Base-by-base conservation (phyloP, 257 asterid genomes). In the Petrea volubilis region DNA sequence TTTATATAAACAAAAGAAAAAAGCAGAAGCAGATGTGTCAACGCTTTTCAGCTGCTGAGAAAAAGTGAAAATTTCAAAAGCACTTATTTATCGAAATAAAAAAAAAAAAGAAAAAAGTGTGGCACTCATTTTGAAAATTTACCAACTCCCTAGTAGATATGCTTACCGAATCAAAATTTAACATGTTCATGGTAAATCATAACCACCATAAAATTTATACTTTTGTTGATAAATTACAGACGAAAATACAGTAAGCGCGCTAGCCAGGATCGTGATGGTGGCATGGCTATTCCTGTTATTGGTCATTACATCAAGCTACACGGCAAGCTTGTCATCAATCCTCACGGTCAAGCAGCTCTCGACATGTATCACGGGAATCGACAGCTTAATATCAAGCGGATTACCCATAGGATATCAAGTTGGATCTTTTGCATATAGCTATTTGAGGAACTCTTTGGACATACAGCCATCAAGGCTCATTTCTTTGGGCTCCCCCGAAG, bases 271-370 rank as follows among this genome's bases (percentile, higher is more conserved):
- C 49, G 91, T 89, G 71, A 68, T 89, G 80, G 74, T 89, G 76
- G 74, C 83, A 20, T 89, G 96, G 96, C 91, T 86, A 6, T 89
- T 89, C 67, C 79, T 86, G 59, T 75, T 89, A 55, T 56, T 89
- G 77, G 85, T 89, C 72, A 66, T 86, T 50, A 89, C 80, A 33
- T 85, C 96, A 12, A 89, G 90, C 69, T 89, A 89, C 73, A 89
- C 96, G 0, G 93, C 96, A 20, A 86, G 88, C 81, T 80, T 89
- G 80, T 82, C 96, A 51, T 83, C 96, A 13, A 83, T 85, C 73
- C 84, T 86, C 72, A 89, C 96, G 3, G 93, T 86, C 20, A 81
- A 81, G 77, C 93, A 85, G 71, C 81, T 86, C 20, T 89, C 84
- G 61, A 79, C 93, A 14, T 77, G 85, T 9, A 83, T 89, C 28